Base-by-base conservation (phyloP, 768 basidiomycete genomes). In the Boletus eberwhitei region DNA sequence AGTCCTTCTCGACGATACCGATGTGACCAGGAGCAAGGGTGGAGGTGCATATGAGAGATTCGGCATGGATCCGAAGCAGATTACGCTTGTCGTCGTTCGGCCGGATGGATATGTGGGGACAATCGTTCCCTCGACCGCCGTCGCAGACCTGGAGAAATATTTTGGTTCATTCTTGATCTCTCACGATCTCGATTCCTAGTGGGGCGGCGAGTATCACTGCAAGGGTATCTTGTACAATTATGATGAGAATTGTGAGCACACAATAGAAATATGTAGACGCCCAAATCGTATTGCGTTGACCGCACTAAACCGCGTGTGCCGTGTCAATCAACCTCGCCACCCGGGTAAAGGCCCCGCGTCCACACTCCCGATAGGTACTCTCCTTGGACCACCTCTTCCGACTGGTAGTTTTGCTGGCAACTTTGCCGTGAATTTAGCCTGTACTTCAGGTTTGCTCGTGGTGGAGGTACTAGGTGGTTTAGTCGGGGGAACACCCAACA, bases 291-390 rank as follows among this genome's bases (percentile, higher is more conserved):
- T 4, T 32, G 31, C 11, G 31, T 32, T 32, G 11, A 4, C 8
- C 8, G 8, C 1, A 8, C 29, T 29, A 9, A 29, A 29, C 29
- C 29, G 31, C 31, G 4, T 50, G 22, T 21, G 32, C 36, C 7
- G 21, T 14, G 13, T 51, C 36, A 9, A 47, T 71, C 62, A 84
- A 16, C 76, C 77, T 64, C 77, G 77, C 78, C 84, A 78, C 1
- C 75, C 74, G 34, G 77, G 80, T 12, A 70, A 68, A 7, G 76
- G 69, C 5, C 82, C 82, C 5, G 86, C 86, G 52, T 87, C 85
- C 2, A 77, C 77, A 58, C 85, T 87, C 57, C 82, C 80, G n/a
- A 87, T 72, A 5, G 78, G 83, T 24, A 90, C 86, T 53, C 87
- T 75, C 60, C 87, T 74, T 5, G 87, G 79, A 7, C 85, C 87